Base-by-base conservation (phyloP, 345 rosid species). In the Aquilaria yunnanensis region DNA sequence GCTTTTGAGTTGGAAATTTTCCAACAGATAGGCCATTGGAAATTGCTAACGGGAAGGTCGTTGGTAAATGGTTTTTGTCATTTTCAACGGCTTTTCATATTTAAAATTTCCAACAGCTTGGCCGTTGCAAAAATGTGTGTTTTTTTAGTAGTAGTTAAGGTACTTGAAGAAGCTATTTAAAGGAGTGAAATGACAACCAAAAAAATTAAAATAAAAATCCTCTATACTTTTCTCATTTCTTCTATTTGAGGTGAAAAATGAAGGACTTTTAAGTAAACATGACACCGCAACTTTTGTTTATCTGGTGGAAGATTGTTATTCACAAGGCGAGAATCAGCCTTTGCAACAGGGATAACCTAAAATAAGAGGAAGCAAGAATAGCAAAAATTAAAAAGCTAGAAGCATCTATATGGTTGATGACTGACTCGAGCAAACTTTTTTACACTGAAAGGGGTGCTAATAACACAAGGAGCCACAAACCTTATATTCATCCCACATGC, bases 311-410 rank as follows among this genome's bases (percentile, higher is more conserved):
- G 85, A 73, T 83, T 76, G 73, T 90, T 93, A 70, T 93, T 93
- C 53, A 90, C 86, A 54, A 93, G 85, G 48, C 97, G 96, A 64
- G 98, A 86, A 79, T 93, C 98, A 5, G 97, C 84, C 74, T 93
- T 90, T 16, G 90, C 90, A 10, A 92, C 97, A 72, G 87, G 80
- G 72, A 90, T 82, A 56, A 92, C 83, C 96, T 88, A 57, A 32
- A 23, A 23, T 23, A 23, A 23, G 23, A 2, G 43, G 55, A 56
- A 23, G 23, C 23, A 23, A 23, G 23, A 33, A 12, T 9, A 32
- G 57, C 33, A 54, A 55, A 31, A 11, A 51, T 23, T 12, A 50
- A 66, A 54, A 53, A 50, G 62, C 41, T 29, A 46, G 13, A 34
- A 23, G 23, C 23, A 23, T 23, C 1, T 1, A 23, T 0, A 0